These are phyloP conservation scores for Naganishia vishniacii DNA, from an alignment of 768 basidiomycete genomes.

Conservation along the genomic window DNA sequence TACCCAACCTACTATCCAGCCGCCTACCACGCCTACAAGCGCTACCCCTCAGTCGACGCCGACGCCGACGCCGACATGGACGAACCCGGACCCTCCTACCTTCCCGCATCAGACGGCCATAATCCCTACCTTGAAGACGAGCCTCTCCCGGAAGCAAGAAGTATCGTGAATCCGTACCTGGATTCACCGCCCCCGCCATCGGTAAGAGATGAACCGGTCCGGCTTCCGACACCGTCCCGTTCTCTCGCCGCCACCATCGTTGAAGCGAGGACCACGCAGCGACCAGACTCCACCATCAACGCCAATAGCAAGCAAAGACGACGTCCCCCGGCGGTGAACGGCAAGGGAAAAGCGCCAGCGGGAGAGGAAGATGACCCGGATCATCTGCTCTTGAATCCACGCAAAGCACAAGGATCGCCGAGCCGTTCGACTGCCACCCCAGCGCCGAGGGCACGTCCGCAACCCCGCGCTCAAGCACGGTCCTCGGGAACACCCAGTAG, in stretches of 20 bases:
- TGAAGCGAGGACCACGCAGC: too few species aligned
- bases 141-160: background rate
- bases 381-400: background rate
- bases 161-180: constrained; percentile 3
- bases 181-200: constrained; percentile 6
- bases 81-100: too few species aligned
- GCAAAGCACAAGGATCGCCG: too few species aligned
- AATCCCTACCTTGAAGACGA: constrained; percentile 14
- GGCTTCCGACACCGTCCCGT: background rate
- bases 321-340: background rate
- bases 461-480: background rate
- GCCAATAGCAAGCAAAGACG: too few species aligned
- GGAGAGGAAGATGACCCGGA: background rate
- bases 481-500: background rate
- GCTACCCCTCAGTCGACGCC: background rate
- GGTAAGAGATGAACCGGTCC: too few species aligned
- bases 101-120: background rate
- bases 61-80: too few species aligned
- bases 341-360: background rate
- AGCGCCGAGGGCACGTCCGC: background rate
- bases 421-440: too few species aligned
- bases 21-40: background rate
- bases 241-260: too few species aligned
- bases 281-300: too few species aligned
- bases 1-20: too few species aligned